Percentiles rank a stretch among this genome's conserved stretches.
Conservation (phyloP, 2,329 filamentous ascomycete species). For the Aphanocladium album region DNA sequence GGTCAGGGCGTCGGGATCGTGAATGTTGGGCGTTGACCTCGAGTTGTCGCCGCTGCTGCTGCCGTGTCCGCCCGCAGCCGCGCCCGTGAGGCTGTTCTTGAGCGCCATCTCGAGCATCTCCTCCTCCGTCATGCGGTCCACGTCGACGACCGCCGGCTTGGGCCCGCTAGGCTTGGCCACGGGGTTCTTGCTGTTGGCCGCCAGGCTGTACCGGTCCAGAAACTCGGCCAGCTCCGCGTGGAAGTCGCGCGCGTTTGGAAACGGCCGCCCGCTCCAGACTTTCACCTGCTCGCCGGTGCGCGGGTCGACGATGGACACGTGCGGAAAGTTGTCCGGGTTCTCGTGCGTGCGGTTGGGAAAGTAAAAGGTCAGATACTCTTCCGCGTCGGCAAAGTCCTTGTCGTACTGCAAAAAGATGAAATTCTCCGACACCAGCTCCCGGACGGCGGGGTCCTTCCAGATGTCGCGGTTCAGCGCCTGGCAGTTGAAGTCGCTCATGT, state of each 20-base stretch:
- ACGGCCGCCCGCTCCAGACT: slow-evolving; percentile 82
- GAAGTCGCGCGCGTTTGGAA: slow-evolving; percentile 73
- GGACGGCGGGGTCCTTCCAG: slow-evolving; percentile 82
- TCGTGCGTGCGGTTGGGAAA: slow-evolving; percentile 67
- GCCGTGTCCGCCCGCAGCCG: slow-evolving; percentile 34
- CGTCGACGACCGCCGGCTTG: slow-evolving; percentile 62
- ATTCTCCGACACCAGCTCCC: slow-evolving; percentile 78
- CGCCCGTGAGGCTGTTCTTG: slow-evolving; percentile 75
- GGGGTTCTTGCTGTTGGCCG: slow-evolving; percentile 84
- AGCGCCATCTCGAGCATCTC: slow-evolving; percentile 95
- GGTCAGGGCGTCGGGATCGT: slow-evolving; percentile 85
- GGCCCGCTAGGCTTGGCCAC: slow-evolving; percentile 65
- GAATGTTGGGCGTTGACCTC: slow-evolving; percentile 46
- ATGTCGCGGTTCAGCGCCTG: slow-evolving; percentile 91
- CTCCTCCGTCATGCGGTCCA: slow-evolving; percentile 90
- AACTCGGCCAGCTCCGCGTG: slow-evolving; percentile 91
- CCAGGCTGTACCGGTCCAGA: slow-evolving; percentile 91
- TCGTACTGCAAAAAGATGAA: slow-evolving; percentile 95
- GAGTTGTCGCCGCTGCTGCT: slow-evolving; percentile 26
- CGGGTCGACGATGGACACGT: slow-evolving; percentile 93
- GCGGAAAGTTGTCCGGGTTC: slow-evolving; percentile 84
- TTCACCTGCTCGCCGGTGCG: slow-evolving; percentile 97
- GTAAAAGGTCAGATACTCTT: slow-evolving; percentile 86
- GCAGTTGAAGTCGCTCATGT: slow-evolving; percentile 89
- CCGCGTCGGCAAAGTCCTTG: slow-evolving; percentile 73